Percentiles rank a stretch among this genome's conserved stretches.
Conservation (phyloP, 768 basidiomycete genomes). For the Leucocoprinus sp. region DNA sequence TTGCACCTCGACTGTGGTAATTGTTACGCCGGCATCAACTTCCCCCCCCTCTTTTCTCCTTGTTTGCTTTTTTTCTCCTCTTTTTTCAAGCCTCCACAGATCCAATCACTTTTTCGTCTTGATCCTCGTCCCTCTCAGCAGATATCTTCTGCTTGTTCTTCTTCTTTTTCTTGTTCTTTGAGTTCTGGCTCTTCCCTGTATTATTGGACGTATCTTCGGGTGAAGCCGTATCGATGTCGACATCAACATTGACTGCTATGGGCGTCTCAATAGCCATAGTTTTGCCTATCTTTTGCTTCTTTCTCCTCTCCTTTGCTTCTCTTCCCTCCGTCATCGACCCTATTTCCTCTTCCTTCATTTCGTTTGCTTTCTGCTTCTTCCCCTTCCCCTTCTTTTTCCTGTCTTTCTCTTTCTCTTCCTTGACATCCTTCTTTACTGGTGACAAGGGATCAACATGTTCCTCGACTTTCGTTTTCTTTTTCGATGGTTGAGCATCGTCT, state of each 20-base stretch:
- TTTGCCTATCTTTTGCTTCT: constrained; percentile 10
- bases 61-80: constrained; percentile 14
- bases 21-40: too few relatives aligned
- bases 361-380: constrained; percentile 20
- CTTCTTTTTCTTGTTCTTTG: constrained; percentile 14
- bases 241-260: neutral
- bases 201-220: neutral
- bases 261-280: neutral
- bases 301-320: constrained; percentile 8
- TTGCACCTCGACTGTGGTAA: too few relatives aligned
- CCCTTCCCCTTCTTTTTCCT: constrained; percentile 23
- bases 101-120: constrained; percentile 8
- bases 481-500: constrained; percentile 13
- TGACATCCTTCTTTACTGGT: constrained; percentile 13
- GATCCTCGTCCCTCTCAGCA: constrained; percentile 13
- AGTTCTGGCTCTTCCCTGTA: too few relatives aligned
- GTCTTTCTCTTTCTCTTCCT: constrained; percentile 19
- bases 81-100: neutral
- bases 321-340: constrained; percentile 17
- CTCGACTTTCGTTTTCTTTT: constrained; percentile 27
- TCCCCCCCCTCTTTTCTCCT: constrained; percentile 12
- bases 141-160: constrained; percentile 13
- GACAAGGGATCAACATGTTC: constrained; percentile 13
- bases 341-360: constrained; percentile 10
- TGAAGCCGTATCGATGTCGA: neutral